Evolutionary conservation across 2,329 filamentous ascomycete species (phyloP).

Genomic region (Colletotrichum nymphaeae): DNA sequence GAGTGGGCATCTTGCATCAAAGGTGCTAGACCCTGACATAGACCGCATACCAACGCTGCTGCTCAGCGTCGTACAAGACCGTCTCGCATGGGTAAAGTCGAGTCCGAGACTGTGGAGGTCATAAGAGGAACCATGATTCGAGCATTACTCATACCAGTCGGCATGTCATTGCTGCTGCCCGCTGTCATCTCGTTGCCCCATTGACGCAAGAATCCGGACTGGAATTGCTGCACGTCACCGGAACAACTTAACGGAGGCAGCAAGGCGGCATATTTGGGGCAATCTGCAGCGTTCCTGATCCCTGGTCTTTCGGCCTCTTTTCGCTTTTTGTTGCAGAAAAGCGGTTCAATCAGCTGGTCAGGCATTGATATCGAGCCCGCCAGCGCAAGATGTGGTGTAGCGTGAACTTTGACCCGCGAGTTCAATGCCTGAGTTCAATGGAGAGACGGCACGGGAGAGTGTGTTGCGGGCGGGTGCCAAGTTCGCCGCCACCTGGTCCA

Average conservation of each 20-base stretch:
- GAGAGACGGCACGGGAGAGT: background rate
- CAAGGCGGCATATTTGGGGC: background rate
- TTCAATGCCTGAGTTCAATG: constrained; percentile 5
- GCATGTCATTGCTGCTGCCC: background rate
- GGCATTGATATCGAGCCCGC: constrained; percentile 1
- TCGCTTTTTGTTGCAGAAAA: constrained; percentile 2
- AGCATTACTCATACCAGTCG: constrained; percentile 14
- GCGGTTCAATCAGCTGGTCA: constrained; percentile 8
- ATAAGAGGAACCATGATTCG: constrained; percentile 23
- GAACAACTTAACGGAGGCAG: constrained; percentile 8
- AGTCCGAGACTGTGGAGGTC: background rate
- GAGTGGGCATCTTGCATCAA: background rate
- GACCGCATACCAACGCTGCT: constrained; percentile 19
- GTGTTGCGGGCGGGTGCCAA: constrained; percentile 13
- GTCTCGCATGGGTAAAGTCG: background rate
- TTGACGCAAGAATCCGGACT: constrained; percentile 19
- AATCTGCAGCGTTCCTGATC: constrained; percentile 26
- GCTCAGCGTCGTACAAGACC: background rate
- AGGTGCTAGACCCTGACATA: background rate
- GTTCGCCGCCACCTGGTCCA: constrained; percentile 2
- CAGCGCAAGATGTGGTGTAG: constrained; percentile 11
- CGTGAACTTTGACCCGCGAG: background rate
- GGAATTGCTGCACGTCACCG: constrained; percentile 24
- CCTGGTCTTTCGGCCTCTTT: background rate
- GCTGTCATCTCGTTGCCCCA: constrained; percentile 32